phyloP scores from a whole-genome alignment of 345 rosid genomes.

The Abelmoschus esculentus region DNA sequence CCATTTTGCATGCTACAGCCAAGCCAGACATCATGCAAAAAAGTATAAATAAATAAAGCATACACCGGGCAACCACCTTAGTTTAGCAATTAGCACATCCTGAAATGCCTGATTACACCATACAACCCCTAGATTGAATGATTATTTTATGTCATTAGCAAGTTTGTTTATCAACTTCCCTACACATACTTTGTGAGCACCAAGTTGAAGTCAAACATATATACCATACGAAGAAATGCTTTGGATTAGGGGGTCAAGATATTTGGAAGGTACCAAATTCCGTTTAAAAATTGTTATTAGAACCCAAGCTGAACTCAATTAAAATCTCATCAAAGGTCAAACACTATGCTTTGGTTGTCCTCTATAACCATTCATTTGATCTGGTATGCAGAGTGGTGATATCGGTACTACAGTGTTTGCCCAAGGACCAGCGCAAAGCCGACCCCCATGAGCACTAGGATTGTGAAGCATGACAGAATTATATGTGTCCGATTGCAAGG shows the following conservation, averaged over 20 bases:
- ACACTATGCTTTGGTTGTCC: neutral
- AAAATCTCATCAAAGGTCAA: conserved; percentile 1
- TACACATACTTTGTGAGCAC: neutral
- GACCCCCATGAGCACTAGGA: neutral
- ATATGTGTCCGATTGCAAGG: neutral
- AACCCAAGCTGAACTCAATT: neutral
- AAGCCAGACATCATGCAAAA: neutral
- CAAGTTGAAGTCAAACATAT: neutral
- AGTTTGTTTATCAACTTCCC: neutral
- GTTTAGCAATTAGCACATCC: neutral
- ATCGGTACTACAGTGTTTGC: no score
- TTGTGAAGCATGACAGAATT: neutral
- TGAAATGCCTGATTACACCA: neutral
- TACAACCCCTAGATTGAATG: neutral
- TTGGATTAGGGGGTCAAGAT: neutral
- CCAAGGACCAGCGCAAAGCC: no score
- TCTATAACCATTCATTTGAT: neutral
- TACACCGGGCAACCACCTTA: neutral
- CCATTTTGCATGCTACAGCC: neutral
- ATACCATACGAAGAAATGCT: neutral
- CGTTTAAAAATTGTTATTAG: neutral
- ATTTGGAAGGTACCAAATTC: neutral
- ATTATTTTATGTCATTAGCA: neutral
- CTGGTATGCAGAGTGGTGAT: neutral
- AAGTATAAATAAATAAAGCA: neutral